phyloP scores from a whole-genome alignment of 257 asterid genomes.

The Solanum gandarillasii region DNA sequence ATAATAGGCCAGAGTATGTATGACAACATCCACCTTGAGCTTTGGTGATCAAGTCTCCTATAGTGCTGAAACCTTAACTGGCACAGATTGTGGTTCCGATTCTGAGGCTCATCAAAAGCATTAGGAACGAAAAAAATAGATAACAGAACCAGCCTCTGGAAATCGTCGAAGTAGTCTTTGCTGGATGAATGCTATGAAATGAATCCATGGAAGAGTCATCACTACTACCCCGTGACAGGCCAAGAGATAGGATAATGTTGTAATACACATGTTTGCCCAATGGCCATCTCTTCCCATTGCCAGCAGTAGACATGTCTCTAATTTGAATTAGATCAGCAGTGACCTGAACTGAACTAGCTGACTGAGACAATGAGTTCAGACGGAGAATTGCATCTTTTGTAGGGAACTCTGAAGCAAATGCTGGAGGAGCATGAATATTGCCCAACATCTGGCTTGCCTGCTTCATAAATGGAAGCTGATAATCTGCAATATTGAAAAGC shows the following conservation, averaged over 20 bases:
- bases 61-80: constrained; percentile 10
- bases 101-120: constrained; percentile 53
- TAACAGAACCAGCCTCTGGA: constrained; percentile 45
- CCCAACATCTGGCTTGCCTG: constrained; percentile 79
- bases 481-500: constrained; percentile 27
- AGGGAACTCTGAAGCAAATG: constrained; percentile 83
- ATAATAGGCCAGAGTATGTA: not conserved
- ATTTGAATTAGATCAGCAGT: constrained; percentile 74
- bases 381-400: constrained; percentile 39
- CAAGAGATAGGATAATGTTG: constrained; percentile 60
- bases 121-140: constrained; percentile 38
- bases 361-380: constrained; percentile 31
- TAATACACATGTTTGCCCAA: constrained; percentile 33
- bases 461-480: constrained; percentile 46
- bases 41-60: not conserved
- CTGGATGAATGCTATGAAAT: constrained; percentile 33
- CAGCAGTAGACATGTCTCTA: constrained; percentile 4
- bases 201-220: constrained; percentile 52
- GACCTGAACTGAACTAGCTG: constrained; percentile 53
- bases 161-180: constrained; percentile 27
- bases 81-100: constrained; percentile 41
- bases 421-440: constrained; percentile 75
- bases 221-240: constrained; percentile 32
- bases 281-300: constrained; percentile 16
- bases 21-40: not conserved